Base-by-base conservation (phyloP, 2,329 filamentous ascomycete genomes). In the Calonectria pauciramosa region DNA sequence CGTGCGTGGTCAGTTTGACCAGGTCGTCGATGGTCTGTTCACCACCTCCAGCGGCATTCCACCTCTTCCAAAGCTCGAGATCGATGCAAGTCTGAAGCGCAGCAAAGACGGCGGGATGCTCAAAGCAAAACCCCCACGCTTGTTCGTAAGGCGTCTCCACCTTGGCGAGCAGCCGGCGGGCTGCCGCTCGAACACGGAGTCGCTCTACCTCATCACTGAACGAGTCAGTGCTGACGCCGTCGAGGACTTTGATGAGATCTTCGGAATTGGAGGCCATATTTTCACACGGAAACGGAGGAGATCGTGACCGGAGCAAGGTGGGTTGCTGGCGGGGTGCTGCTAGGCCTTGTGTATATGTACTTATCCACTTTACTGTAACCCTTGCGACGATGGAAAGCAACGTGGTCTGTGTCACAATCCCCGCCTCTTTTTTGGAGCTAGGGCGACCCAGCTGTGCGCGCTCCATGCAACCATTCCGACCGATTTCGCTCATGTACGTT, bases 111-210 rank as follows among this genome's bases (percentile, higher is more conserved):
- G 68, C 76, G 0, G 76, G 71, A 0, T 79, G 77, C 18, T 79
- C 77, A 11, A 78, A 79, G 18, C 75, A 77, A 28, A 79, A 79
- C 0, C 77, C 77, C 77, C 77, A 78, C 4, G 77, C 77, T 38
- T 76, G 28, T 7, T 79, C 77, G 1, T 78, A 77, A 1, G 77
- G 75, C 0, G 71, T 49, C 44, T 78, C 76, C 0, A 79, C 51
- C 32, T 71, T 54, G 8, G 76, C 75, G 44, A 78, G 54, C 0
- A 79, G 16, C 0, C 64, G 72, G n/a, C 77, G 77, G 0, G 76
- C 76, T 0, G 76, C 75, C 0, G 75, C 76, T 6, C 77, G 75
- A 60, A 78, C 73, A 4, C 76, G 64, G 0, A 78, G 73, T 18
- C 77, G 75, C 5, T 79, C 77, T n/a, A 76, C 76, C 52, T 78